phyloP scores from a whole-genome alignment of 768 basidiomycete species.

The Tylopilus rubrobrunneus region DNA sequence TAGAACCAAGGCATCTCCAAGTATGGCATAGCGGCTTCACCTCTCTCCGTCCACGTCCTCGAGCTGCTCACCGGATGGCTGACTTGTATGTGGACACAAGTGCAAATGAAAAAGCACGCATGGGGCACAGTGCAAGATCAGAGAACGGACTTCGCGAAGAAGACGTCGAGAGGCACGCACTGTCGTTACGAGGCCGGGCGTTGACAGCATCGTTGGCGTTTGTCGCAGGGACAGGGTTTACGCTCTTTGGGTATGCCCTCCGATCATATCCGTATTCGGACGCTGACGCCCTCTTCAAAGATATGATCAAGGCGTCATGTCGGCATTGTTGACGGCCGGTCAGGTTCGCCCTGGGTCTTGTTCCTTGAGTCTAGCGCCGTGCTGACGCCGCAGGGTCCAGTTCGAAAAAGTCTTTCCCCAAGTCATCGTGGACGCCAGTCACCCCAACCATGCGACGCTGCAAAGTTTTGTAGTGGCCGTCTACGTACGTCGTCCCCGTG shows the following conservation, averaged over 20 bases:
- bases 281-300: constrained; percentile 22
- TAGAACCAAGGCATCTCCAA: neutral
- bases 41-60: neutral
- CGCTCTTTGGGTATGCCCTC: constrained; percentile 50
- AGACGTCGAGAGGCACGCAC: constrained; percentile 10
- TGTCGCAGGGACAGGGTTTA: constrained; percentile 58
- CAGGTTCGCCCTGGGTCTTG: constrained; percentile 32
- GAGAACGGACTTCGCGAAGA: neutral
- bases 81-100: neutral
- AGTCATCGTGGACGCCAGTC: constrained; percentile 39
- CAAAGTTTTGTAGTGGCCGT: constrained; percentile 60
- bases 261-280: neutral
- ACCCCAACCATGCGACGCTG: constrained; percentile 45
- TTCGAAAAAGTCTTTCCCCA: constrained; percentile 60
- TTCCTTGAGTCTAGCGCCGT: neutral
- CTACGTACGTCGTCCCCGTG: constrained; percentile 39
- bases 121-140: neutral
- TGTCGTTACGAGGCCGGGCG: constrained; percentile 31
- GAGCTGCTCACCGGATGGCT: constrained; percentile 4
- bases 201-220: constrained; percentile 50
- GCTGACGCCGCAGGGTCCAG: constrained; percentile 23
- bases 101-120: constrained; percentile 9
- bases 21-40: neutral
- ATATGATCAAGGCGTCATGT: constrained; percentile 72
- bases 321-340: constrained; percentile 54